These are phyloP conservation scores for Arxiozyma telluris DNA, from an alignment of 1,139 yeast species.

Conservation along the genomic window DNA sequence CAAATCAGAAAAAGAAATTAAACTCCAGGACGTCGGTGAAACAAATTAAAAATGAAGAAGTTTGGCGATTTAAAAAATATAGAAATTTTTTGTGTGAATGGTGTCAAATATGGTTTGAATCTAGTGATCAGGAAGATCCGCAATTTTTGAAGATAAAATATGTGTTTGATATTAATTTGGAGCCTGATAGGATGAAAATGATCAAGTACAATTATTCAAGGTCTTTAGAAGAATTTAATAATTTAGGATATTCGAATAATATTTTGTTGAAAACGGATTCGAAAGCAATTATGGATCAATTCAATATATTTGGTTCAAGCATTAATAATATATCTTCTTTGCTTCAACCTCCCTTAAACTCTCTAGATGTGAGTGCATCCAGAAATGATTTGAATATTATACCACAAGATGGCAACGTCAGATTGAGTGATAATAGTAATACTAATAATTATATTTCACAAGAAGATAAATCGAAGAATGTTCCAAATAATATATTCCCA, in stretches of 20 bases:
- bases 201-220: slow-evolving; percentile 3
- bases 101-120: slow-evolving; percentile 21
- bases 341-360: slow-evolving; percentile 1
- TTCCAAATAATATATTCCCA: not conserved
- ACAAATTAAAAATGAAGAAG: slow-evolving; percentile 2
- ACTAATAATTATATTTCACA: not conserved
- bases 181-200: not conserved
- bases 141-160: not conserved
- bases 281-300: slow-evolving; percentile 23
- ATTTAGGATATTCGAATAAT: slow-evolving; percentile 5
- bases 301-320: slow-evolving; percentile 18
- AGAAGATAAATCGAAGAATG: not conserved
- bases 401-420: not conserved
- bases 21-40: not conserved
- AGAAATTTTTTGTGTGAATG: slow-evolving; percentile 22
- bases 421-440: not conserved
- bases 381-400: not conserved
- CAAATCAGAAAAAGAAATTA: not conserved
- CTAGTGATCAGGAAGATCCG: not conserved
- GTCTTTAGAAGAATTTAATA: slow-evolving; percentile 6
- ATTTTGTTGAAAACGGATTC: slow-evolving; percentile 14
- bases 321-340: slow-evolving; percentile 8
- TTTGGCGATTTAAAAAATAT: slow-evolving; percentile 18
- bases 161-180: not conserved
- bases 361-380: not conserved